Evolutionary conservation across 257 asterid species (phyloP), one percentile per base, ranked within the genome.

Genomic region (Avicennia marina): DNA sequence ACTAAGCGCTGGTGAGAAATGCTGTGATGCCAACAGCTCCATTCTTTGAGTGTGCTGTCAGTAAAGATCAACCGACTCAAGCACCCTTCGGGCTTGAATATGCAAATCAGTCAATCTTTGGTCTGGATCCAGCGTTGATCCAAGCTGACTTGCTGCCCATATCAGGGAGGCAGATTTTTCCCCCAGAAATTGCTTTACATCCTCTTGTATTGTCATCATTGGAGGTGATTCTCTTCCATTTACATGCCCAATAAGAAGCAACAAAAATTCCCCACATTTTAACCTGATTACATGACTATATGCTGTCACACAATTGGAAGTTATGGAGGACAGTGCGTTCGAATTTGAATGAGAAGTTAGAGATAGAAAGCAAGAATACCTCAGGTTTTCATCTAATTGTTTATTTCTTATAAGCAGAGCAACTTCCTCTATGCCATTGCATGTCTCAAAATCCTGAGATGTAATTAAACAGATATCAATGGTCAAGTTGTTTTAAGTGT

Each of bases 81-180:
- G 70, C 63, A 91, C 97, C 67, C 95, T 69, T 46, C 86, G 84
- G 20, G 95, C 95, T 80, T 85, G 95, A 66, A 88, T 80, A 31
- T 89, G 87, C 66, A 93, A 63, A 56, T 95, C 83, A n/a, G 94
- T 81, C 65, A 83, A 47, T 68, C 97, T 79, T 67, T 86, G 78
- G 51, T 85, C 91, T 1, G 95, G 87, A 75, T 84, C 87, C 36
- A 84, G 87, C 46, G 95, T 89, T 18, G 94, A 85, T 66, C 85
- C 96, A 8, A 85, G 79, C 58, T 89, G 95, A 72, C 95, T 84
- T 21, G 96, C 95, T 29, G 97, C 97, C 97, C 98, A 93, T 72
- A 93, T 83, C 67, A 93, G 77, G 20, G 97, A 89, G 54, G 95
- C 98, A 2, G 95, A 71, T 76, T 89, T 84, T 55, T 89, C 97